A percentile compares a stretch with the other conserved stretches of the same genome.
Conservation (phyloP, 148 eudicot genomes). For the Rhododendron vialii region DNA sequence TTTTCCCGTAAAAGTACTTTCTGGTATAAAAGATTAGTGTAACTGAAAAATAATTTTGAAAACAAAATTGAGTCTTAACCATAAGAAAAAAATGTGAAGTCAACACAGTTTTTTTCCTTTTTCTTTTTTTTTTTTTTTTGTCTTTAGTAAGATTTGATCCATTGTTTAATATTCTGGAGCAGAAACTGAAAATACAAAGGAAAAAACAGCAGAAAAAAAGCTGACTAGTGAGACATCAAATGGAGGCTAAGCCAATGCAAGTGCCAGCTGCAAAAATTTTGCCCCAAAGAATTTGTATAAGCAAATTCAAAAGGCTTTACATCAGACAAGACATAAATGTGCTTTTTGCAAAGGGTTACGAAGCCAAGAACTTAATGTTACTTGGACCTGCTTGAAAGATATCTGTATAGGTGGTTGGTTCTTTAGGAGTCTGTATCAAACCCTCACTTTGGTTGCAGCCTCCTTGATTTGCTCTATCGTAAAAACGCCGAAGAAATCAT, state of each 20-base stretch:
- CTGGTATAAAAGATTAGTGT: too few species aligned
- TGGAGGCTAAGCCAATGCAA: neutral
- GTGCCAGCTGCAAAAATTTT: neutral
- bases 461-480: slow-evolving; percentile 86
- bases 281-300: slow-evolving; percentile 2
- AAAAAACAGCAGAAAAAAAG: neutral
- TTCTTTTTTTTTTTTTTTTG: too few species aligned
- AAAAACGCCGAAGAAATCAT: slow-evolving; percentile 82
- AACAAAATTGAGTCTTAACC: neutral
- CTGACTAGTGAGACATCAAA: neutral
- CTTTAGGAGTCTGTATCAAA: slow-evolving; percentile 17
- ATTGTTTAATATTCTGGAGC: neutral
- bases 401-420: neutral
- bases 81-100: neutral
- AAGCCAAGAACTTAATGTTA: neutral
- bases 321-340: neutral
- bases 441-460: slow-evolving; percentile 79
- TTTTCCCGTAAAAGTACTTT: neutral
- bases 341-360: neutral
- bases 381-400: neutral
- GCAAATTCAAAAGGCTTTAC: slow-evolving; percentile 5
- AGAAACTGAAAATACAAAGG: neutral
- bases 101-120: neutral
- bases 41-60: neutral
- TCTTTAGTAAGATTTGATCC: neutral